Base-by-base conservation (phyloP, 2,329 filamentous ascomycete species). In the Graphium sp. region DNA sequence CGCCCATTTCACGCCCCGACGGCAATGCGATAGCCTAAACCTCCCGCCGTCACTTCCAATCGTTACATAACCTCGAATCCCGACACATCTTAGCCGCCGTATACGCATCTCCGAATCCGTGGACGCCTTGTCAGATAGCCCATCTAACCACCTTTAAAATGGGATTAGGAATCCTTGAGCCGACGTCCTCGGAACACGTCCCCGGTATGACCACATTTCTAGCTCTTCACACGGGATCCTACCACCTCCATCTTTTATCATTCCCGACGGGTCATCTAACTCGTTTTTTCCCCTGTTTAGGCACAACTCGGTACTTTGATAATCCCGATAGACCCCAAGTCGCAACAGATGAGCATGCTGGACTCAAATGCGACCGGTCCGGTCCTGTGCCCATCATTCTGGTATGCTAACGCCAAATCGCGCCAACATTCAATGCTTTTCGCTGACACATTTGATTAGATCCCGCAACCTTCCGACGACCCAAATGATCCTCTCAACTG, bases 401-500 rank as follows among this genome's bases (percentile, higher is more conserved):
- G 18, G 77, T 91, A 45, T 39, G 49, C 35, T 19, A 23, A 23
- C 13, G 14, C 25, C n/a, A n/a, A n/a, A n/a, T n/a, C n/a, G n/a
- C n/a, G n/a, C n/a, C n/a, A n/a, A n/a, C n/a, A n/a, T n/a, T n/a
- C n/a, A n/a, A n/a, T n/a, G n/a, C n/a, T n/a, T n/a, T n/a, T n/a
- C n/a, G n/a, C n/a, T n/a, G n/a, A 5, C 13, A 13, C n/a, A 15
- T 22, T 6, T 24, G 18, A 18, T 8, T 32, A 62, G 57, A 55
- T 62, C 5, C 87, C 87, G 5, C 87, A 94, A 45, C 87, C 87
- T 3, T 85, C 76, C 36, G 78, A 92, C 49, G 82, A 92, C 47
- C 82, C 81, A 4, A 87, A 91, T 47, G 85, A 94, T 50, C 85
- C 83, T 18, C 60, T 93, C 37, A 64, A 62, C 46, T 94, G 84